Evolutionary conservation across 2,329 filamentous ascomycete genomes (phyloP).

Genomic region (Hysterium pulicare): DNA sequence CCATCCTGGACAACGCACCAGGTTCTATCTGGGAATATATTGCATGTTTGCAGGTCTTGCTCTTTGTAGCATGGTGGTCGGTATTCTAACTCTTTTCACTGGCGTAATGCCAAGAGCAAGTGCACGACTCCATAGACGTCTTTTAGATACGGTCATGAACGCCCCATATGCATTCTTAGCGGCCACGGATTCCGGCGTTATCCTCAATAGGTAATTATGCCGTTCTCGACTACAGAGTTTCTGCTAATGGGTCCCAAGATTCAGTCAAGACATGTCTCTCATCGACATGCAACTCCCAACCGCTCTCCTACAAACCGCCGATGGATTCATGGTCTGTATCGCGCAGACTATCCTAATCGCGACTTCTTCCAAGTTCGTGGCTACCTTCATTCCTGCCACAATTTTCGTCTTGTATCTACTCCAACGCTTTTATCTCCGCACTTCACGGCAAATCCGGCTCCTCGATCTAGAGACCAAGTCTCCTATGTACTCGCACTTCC

Average conservation of each 20-base stretch:
- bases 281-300: constrained; percentile 37
- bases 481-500: constrained; percentile 46
- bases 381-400: too few species aligned
- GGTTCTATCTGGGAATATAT: too few species aligned
- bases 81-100: too few species aligned
- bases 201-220: constrained; percentile 43
- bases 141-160: constrained; percentile 44
- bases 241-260: too few species aligned
- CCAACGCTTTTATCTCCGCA: constrained; percentile 60
- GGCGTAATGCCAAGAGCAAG: too few species aligned
- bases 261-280: constrained; percentile 41
- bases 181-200: constrained; percentile 37
- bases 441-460: constrained; percentile 45
- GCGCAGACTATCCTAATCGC: constrained; percentile 66
- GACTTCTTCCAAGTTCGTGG: too few species aligned
- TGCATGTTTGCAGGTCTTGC: too few species aligned
- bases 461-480: constrained; percentile 49
- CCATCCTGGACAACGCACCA: too few species aligned
- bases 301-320: not conserved
- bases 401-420: constrained; percentile 80
- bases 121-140: constrained; percentile 43
- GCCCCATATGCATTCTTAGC: constrained; percentile 38
- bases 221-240: too few species aligned
- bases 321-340: not conserved
- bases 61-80: too few species aligned